Percentiles rank a stretch among this genome's conserved stretches.
Conservation (phyloP, 352 stramenopile genomes). For the Phytophthora pini region DNA sequence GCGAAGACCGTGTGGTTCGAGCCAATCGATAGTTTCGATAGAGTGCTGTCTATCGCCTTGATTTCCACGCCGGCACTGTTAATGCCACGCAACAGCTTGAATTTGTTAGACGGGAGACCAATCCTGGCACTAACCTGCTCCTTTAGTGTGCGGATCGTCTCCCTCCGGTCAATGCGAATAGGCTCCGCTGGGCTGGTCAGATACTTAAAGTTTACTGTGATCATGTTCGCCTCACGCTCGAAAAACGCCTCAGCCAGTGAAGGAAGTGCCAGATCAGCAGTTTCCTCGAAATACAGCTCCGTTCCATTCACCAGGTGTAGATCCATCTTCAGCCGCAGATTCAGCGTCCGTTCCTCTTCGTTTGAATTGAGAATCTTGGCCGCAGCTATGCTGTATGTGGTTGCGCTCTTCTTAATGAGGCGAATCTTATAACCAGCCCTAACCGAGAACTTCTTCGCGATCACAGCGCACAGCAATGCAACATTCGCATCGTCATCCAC, state of each 20-base stretch:
- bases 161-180: constrained; percentile 76
- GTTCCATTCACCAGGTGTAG: constrained; percentile 71
- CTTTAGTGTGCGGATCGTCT: constrained; percentile 70
- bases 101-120: constrained; percentile 51
- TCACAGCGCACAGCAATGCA: constrained; percentile 48
- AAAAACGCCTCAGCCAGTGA: constrained; percentile 73
- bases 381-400: constrained; percentile 65
- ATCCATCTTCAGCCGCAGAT: constrained; percentile 62
- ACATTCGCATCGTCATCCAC: constrained; percentile 69
- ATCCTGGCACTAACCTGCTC: constrained; percentile 60
- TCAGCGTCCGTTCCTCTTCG: constrained; percentile 47
- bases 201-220: constrained; percentile 80
- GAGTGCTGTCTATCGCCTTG: constrained; percentile 78
- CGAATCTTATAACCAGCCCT: constrained; percentile 48
- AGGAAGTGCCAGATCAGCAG: constrained; percentile 41
- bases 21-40: constrained; percentile 78
- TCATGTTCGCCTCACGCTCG: constrained; percentile 82
- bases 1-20: constrained; percentile 75
- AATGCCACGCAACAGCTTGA: constrained; percentile 82
- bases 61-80: constrained; percentile 79
- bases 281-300: constrained; percentile 83
- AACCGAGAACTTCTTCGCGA: constrained; percentile 66
- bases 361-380: constrained; percentile 74
- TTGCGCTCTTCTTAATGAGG: constrained; percentile 73
- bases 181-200: constrained; percentile 45